Evolutionary conservation across 306 rosid species (phyloP), one percentile per base, ranked within the genome.

Genomic region (Myrica gale): DNA sequence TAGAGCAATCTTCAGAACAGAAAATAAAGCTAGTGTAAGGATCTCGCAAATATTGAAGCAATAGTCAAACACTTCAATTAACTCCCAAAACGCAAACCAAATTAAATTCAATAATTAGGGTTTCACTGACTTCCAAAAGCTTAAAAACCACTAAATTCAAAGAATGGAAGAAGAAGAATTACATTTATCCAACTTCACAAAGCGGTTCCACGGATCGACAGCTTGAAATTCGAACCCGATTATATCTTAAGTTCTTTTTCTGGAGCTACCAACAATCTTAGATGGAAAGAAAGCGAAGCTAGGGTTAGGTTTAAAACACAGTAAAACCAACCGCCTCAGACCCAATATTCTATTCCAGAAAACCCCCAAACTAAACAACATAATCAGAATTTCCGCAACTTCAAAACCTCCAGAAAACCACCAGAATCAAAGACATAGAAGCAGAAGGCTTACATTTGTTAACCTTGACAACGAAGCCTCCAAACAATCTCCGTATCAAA

Each of bases 201-300:
- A 32, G 47, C 47, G 20, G 17, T 39, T 69, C 2, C 10, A 50
- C 71, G 15, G 41, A 77, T 19, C 41, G n/a, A 57, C 23, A 1
- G 11, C 71, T 55, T 68, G 76, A 5, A 48, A 57, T 69, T 5
- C 52, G 11, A 11, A 58, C 32, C 63, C 0, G 16, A 53, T 71
- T 71, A 72, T 74, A 73, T 70, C 76, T 76, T 5, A 72, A 78
- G 39, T 58, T 37, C 51, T 19, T 23, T 4, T n/a, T 44, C 39
- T n/a, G 21, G 8, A 41, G 3, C 52, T 16, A 46, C 70, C 7
- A 15, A 26, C 51, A 53, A 42, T 11, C 51, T 8, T 7, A 15
- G 42, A 50, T 6, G 32, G n/a, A 32, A 10, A 61, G 15, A 57
- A 9, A 67, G 11, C n/a, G 15, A 10, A 41, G 47, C 74, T 20